Conservation (phyloP, 1,139 yeast genomes). For the Hansenula lynferdii region DNA sequence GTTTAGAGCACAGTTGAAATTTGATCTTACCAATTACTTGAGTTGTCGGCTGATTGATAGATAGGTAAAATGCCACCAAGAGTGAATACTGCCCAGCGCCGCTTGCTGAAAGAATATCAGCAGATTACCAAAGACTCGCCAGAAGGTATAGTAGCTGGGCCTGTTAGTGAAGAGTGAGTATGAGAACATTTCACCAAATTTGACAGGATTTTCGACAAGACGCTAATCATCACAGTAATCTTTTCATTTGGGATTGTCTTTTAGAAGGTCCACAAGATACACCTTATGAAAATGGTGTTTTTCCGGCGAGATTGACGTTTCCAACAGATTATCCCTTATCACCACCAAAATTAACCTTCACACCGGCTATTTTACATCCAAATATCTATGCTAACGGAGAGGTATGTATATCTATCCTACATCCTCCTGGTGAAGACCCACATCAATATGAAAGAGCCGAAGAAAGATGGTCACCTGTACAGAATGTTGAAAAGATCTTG, state of each 20-base stretch:
- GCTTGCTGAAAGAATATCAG: conserved; percentile 84
- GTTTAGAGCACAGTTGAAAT: no score
- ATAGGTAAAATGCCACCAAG: conserved; percentile 30
- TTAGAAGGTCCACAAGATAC: conserved; percentile 93
- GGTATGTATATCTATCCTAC: conserved; percentile 92
- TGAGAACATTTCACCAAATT: neutral
- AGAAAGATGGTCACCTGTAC: conserved; percentile 98
- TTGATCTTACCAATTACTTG: no score
- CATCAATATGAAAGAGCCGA: conserved; percentile 92
- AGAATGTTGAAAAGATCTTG: conserved; percentile 90
- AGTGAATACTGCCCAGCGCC: conserved; percentile 68
- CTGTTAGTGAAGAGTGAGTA: conserved; percentile 58
- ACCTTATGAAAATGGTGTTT: conserved; percentile 90
- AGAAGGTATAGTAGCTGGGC: conserved; percentile 95
- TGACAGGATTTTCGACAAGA: neutral
- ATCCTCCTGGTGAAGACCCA: conserved; percentile 97
- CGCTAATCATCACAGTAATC: conserved; percentile 31
- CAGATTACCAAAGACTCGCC: conserved; percentile 85
- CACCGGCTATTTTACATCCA: conserved; percentile 86
- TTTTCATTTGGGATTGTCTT: conserved; percentile 88
- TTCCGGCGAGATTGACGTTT: conserved; percentile 77
- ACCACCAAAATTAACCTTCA: conserved; percentile 83
- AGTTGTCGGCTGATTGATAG: no score
- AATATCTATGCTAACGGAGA: conserved; percentile 92
- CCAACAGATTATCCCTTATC: conserved; percentile 90